Percentiles rank a stretch among this genome's conserved stretches.
Conservation (phyloP, 1,139 yeast genomes). For the Kurtzmaniella quercitrusa region DNA sequence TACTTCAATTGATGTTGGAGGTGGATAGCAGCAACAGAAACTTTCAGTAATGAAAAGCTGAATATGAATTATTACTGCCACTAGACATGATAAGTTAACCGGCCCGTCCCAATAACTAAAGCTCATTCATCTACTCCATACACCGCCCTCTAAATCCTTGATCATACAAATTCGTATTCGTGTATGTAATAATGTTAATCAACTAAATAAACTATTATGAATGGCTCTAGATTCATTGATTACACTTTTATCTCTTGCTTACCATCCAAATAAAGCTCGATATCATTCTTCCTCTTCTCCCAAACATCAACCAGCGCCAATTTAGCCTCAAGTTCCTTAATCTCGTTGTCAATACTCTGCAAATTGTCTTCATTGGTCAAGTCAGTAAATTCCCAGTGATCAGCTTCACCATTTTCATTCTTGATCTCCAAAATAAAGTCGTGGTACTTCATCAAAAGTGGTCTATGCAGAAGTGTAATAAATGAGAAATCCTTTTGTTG, state of each 20-base stretch:
- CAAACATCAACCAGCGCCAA: constrained; percentile 49
- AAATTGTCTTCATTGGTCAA: constrained; percentile 59
- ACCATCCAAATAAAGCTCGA: constrained; percentile 42
- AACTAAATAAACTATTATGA: too few species aligned
- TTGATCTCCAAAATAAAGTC: constrained; percentile 67
- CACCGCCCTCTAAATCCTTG: too few species aligned
- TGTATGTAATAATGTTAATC: too few species aligned
- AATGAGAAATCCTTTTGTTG: constrained; percentile 63
- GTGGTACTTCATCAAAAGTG: constrained; percentile 81
- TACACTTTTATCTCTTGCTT: constrained; percentile 9
- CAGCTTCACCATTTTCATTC: constrained; percentile 36
- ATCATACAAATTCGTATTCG: too few species aligned
- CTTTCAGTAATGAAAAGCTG: too few species aligned
- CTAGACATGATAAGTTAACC: too few species aligned
- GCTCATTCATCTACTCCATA: too few species aligned
- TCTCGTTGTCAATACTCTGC: constrained; percentile 61
- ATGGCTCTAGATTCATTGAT: background rate
- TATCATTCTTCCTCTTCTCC: constrained; percentile 46
- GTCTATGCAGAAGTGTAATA: constrained; percentile 83
- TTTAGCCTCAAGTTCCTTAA: constrained; percentile 53
- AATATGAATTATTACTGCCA: too few species aligned
- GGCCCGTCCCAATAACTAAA: too few species aligned
- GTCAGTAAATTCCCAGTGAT: constrained; percentile 41
- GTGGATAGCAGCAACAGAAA: too few species aligned
- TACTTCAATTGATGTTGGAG: too few species aligned